Base-by-base conservation (phyloP, 2,329 filamentous ascomycete species). In the Ceratocystis smalleyi region DNA sequence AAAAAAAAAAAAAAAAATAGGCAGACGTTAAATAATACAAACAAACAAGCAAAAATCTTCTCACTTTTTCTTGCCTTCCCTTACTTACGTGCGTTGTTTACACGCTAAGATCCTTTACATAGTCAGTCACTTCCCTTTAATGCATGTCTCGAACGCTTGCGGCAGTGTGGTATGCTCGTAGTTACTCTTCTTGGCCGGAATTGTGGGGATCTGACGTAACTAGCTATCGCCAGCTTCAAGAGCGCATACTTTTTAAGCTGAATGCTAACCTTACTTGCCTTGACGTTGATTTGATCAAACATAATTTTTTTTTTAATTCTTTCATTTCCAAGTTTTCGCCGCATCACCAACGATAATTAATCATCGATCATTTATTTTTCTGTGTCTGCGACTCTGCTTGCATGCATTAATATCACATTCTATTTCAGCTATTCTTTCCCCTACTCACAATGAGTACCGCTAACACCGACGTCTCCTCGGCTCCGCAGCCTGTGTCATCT, bases 51-150 rank as follows among this genome's bases (percentile, higher is more conserved):
- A n/a, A n/a, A n/a, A n/a, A n/a, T n/a, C n/a, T n/a, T n/a, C 6
- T 24, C 45, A 8, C 51, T 43, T 17, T 17, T 63, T 64, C 27
- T 63, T 64, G 59, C 59, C 55, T 17, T 63, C 47, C 47, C 17
- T 49, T 49, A 49, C 17, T 49, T 49, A 49, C 19, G 47, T 22
- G 19, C 19, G 19, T 49, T 49, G 47, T 49, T 51, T 51, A 51
- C 47, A 51, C 10, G 22, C 10, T 15, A 24, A 15, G 10, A 3
- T 51, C 24, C 47, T 24, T 10, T 24, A 51, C 1, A 51, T 22
- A 7, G 47, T 24, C 27, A 7, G 47, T 24, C 27, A 15, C 47
- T 51, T 51, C 47, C 47, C 22, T 27, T 51, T 12, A 40, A 40
- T 12, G 35, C 35, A 40, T 4, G 12, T 15, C 35, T 51, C 10